Evolutionary conservation across 768 basidiomycete species (phyloP), one percentile per base, ranked within the genome.

Genomic region (Clavaria fumosa): DNA sequence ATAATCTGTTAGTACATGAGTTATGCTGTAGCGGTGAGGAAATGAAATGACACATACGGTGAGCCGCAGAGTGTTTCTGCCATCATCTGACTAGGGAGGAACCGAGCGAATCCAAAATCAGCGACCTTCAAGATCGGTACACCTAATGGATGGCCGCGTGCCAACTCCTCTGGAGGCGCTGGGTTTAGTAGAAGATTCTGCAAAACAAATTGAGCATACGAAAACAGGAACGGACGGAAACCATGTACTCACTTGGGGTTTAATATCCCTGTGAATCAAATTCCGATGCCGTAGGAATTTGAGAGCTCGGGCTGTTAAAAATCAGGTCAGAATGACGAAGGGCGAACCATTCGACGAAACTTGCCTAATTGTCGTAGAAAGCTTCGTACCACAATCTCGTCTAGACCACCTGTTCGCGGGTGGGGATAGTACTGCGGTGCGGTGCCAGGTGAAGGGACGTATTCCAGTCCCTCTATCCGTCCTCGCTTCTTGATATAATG

Each of bases 401-500:
- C 80, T 21, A 99, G 61, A 4, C 95, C 95, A 1, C 95, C 95
- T 3, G 77, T 75, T 40, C 77, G 64, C 4, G 91, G 91, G 60
- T 97, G 93, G 4, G 84, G 81, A 54, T 88, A 97, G 51, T 80
- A 97, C 44, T 78, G 76, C 15, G 72, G 70, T 30, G 80, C 66
- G 11, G 74, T 71, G 19, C 75, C 76, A 4, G 76, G 69, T 10
- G 64, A 59, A 3, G 89, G 81, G 0, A 71, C 54, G 41, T 85
- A 93, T 53, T 91, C 82, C 9, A 97, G 67, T 3, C 80, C 78
- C 33, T 93, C 82, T 31, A 97, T 78, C 12, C 80, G 74, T 11
- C 93, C 95, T n/a, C 91, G 78, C 53, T 86, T 89, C 76, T 89
- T 90, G 67, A 97, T 93, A 51, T 97, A 97, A 47, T 86, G 76